A percentile compares a stretch with the other conserved stretches of the same genome.
phyloP scores from a whole-genome alignment of 257 asterid genomes.

The Striga asiatica region DNA sequence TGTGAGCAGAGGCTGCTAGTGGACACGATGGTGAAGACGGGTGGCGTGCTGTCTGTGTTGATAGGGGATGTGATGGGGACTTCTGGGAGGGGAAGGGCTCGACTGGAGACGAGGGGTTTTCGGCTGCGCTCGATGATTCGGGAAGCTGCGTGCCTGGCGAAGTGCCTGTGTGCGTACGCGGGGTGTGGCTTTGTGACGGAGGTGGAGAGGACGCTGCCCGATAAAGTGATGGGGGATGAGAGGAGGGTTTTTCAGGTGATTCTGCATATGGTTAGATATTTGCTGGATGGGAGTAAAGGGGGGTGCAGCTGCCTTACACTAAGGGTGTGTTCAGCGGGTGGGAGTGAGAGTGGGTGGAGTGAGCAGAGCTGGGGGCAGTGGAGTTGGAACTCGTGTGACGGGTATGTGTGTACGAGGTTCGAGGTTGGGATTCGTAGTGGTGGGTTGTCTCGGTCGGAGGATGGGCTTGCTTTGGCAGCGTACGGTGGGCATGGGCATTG shows the following conservation, averaged over 20 bases:
- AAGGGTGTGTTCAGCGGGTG: slow-evolving; percentile 39
- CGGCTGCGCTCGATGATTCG: slow-evolving; percentile 55
- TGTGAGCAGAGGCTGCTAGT: slow-evolving; percentile 56
- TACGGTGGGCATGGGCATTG: slow-evolving; percentile 24
- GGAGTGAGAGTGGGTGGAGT: slow-evolving; percentile 39
- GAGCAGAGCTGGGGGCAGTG: slow-evolving; percentile 57
- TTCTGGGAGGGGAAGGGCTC: slow-evolving; percentile 46
- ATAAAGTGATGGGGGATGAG: slow-evolving; percentile 84
- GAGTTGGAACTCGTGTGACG: slow-evolving; percentile 53
- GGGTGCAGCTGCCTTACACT: slow-evolving; percentile 50
- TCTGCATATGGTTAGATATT: slow-evolving; percentile 77
- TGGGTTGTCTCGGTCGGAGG: slow-evolving; percentile 28
- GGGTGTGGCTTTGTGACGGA: slow-evolving; percentile 53
- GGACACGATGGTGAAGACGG: slow-evolving; percentile 65
- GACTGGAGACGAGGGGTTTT: slow-evolving; percentile 53
- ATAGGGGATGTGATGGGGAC: slow-evolving; percentile 70
- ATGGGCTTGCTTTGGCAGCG: slow-evolving; percentile 13
- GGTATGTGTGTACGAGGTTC: slow-evolving; percentile 34
- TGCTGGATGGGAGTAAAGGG: slow-evolving; percentile 44
- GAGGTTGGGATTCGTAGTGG: slow-evolving; percentile 40
- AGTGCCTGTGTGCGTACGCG: slow-evolving; percentile 59
- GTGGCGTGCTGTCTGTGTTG: slow-evolving; percentile 60
- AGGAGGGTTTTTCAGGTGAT: slow-evolving; percentile 74
- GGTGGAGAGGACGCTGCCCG: slow-evolving; percentile 63
- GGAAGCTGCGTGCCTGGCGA: slow-evolving; percentile 78